Evolutionary conservation across 1,284 basidiomycete genomes (phyloP).

Genomic region (Rhodotorula sp.): DNA sequence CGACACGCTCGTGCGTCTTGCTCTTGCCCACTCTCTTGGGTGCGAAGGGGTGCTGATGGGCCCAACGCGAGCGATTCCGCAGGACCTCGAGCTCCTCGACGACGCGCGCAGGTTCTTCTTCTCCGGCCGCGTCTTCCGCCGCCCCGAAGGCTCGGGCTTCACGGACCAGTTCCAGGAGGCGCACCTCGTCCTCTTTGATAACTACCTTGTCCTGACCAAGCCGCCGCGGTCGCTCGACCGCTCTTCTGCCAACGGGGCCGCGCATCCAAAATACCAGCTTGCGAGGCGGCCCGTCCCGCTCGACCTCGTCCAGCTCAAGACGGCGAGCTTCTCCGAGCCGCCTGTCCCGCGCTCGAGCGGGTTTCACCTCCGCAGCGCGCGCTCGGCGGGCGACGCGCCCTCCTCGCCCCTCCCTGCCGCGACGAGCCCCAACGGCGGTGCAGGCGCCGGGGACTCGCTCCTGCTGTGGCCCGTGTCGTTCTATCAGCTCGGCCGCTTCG

Average conservation of each 20-base stretch:
- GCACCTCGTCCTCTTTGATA: constrained; percentile 85
- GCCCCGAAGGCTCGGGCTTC: constrained; percentile 66
- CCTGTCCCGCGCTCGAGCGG: constrained; percentile 50
- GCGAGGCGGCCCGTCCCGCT: constrained; percentile 83
- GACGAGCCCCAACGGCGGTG: not conserved
- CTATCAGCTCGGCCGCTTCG: constrained; percentile 77
- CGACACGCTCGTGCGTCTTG: constrained; percentile 17
- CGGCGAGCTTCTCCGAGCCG: constrained; percentile 76
- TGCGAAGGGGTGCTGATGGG: too few relatives aligned
- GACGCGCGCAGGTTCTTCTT: constrained; percentile 80
- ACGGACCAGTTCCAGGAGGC: constrained; percentile 75
- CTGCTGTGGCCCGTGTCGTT: constrained; percentile 82
- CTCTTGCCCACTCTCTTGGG: too few relatives aligned
- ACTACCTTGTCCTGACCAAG: constrained; percentile 88
- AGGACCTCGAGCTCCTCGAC: constrained; percentile 82
- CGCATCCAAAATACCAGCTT: constrained; percentile 60
- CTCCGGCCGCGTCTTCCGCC: constrained; percentile 74
- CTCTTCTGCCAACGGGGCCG: constrained; percentile 62
- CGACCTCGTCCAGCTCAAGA: constrained; percentile 66
- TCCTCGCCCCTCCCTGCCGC: not conserved
- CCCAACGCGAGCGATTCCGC: not conserved
- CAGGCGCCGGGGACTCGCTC: constrained; percentile 46
- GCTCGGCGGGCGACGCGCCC: not conserved
- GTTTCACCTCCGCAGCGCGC: constrained; percentile 38
- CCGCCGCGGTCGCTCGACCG: constrained; percentile 56